phyloP scores from a whole-genome alignment of 495 filamentous ascomycete genomes.

The Hypoxylon subgilvum region DNA sequence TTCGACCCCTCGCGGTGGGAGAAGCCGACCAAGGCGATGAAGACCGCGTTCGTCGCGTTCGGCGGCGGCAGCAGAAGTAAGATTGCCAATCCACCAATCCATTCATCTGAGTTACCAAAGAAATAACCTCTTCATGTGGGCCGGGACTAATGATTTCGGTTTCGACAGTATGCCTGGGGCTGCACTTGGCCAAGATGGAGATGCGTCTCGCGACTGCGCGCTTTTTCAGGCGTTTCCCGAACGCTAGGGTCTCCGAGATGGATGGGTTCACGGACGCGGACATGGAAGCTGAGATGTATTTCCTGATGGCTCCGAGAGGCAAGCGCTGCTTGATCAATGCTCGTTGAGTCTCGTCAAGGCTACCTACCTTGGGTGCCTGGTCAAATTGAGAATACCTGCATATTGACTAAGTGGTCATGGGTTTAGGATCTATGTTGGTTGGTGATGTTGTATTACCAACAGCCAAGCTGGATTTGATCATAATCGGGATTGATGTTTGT shows the following conservation, averaged over 20 bases:
- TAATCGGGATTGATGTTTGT: no score
- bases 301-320: conserved; percentile 52
- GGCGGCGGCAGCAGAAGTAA: conserved; percentile 52
- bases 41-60: conserved; percentile 59
- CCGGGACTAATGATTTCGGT: background rate
- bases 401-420: no score
- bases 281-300: conserved; percentile 51
- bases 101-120: background rate
- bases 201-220: conserved; percentile 39
- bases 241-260: conserved; percentile 30
- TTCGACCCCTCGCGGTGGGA: conserved; percentile 43
- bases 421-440: no score
- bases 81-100: background rate
- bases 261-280: conserved; percentile 54
- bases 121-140: background rate
- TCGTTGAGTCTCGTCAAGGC: background rate
- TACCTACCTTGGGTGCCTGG: background rate
- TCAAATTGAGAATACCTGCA: no score
- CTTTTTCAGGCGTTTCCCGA: conserved; percentile 44
- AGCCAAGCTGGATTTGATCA: no score
- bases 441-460: no score
- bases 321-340: conserved; percentile 55
- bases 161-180: conserved; percentile 44
- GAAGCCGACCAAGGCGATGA: conserved; percentile 56
- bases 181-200: conserved; percentile 44